These are phyloP conservation scores for Monoraphidium neglectum DNA, from an alignment of 139 green algal genomes.

Conservation along the genomic window DNA sequence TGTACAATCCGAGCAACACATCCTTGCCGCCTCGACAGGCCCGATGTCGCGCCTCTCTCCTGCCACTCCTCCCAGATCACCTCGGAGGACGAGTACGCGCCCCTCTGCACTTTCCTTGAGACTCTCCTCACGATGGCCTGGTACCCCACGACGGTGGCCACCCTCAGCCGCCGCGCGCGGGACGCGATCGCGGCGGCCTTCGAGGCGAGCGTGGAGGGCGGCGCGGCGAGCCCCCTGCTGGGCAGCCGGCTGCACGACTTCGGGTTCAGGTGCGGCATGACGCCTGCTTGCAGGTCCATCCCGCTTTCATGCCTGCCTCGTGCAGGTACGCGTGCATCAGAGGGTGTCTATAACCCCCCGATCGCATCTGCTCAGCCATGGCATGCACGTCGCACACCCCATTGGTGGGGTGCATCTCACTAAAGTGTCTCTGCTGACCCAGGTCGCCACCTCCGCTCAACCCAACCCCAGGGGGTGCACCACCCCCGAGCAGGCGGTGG, in stretches of 20 bases:
- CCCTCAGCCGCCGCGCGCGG: slow-evolving; percentile 69
- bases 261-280: slow-evolving; percentile 59
- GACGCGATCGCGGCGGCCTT: slow-evolving; percentile 83
- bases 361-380: too few species aligned
- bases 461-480: slow-evolving; percentile 72
- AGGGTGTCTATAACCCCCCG: not conserved
- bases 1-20: too few species aligned
- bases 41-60: too few species aligned
- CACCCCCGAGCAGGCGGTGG: slow-evolving; percentile 81
- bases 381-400: too few species aligned
- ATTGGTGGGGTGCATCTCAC: too few species aligned
- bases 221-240: slow-evolving; percentile 57
- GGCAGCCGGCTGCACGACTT: slow-evolving; percentile 80
- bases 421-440: too few species aligned
- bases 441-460: not conserved
- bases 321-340: too few species aligned
- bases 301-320: too few species aligned
- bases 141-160: slow-evolving; percentile 91
- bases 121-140: slow-evolving; percentile 39
- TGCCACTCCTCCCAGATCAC: slow-evolving; percentile 81
- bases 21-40: too few species aligned
- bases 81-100: slow-evolving; percentile 65
- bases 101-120: slow-evolving; percentile 90
- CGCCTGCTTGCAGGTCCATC: too few species aligned
- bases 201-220: slow-evolving; percentile 67